Evolutionary conservation across 495 filamentous ascomycete genomes (phyloP).

Genomic region (Cercophora scortea): DNA sequence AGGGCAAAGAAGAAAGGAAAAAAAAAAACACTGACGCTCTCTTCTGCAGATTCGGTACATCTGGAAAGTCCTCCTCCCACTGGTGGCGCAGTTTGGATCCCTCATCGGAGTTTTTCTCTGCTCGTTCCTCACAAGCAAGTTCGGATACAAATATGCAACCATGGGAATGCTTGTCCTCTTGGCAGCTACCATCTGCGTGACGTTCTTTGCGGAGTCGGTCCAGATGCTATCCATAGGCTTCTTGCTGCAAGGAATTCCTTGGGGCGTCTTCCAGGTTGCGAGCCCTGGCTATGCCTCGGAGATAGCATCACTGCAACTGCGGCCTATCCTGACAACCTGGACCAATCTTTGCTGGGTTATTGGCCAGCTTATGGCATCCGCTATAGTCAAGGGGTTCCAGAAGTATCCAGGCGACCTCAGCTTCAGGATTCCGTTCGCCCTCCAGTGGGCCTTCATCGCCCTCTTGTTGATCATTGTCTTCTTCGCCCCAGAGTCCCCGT

Average conservation of each 20-base stretch:
- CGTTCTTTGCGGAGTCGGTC: constrained; percentile 56
- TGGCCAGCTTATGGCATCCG: constrained; percentile 55
- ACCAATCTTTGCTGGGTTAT: constrained; percentile 66
- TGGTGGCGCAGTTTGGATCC: constrained; percentile 33
- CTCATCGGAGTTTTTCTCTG: constrained; percentile 55
- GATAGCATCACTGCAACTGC: constrained; percentile 46
- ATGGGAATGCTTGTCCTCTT: constrained; percentile 35
- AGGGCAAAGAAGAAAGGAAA: constrained; percentile 44
- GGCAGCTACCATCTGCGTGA: constrained; percentile 45
- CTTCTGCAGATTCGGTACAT: constrained; percentile 37
- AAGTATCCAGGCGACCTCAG: constrained; percentile 45
- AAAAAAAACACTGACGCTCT: constrained; percentile 1
- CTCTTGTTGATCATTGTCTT: constrained; percentile 53
- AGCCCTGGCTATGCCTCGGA: constrained; percentile 53
- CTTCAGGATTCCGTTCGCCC: constrained; percentile 52
- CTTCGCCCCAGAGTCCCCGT: constrained; percentile 67
- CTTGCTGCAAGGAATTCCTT: constrained; percentile 64
- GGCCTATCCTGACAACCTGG: constrained; percentile 57
- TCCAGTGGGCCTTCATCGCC: constrained; percentile 64
- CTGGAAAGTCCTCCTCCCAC: constrained; percentile 32
- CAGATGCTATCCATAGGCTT: constrained; percentile 55
- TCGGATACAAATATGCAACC: constrained; percentile 54
- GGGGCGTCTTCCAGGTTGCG: constrained; percentile 54
- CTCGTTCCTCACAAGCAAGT: constrained; percentile 51
- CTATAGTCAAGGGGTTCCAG: constrained; percentile 48